phyloP scores from a whole-genome alignment of 768 basidiomycete species.

The Pulveroboletus sp. region DNA sequence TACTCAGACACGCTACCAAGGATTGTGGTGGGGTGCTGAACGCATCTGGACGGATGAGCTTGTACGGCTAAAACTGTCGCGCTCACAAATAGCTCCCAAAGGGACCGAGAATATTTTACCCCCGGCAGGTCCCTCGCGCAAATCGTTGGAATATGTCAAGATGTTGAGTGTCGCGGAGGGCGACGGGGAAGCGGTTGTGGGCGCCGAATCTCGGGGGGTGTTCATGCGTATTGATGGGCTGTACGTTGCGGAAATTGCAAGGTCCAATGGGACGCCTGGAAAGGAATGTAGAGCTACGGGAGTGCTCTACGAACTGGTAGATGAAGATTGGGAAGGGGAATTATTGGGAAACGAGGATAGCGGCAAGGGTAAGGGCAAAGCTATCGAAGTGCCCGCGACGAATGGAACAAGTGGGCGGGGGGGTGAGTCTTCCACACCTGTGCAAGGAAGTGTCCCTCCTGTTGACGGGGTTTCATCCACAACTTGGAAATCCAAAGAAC shows the following conservation, averaged over 20 bases:
- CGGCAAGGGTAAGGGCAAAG: slow-evolving; percentile 34
- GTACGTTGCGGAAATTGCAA: slow-evolving; percentile 55
- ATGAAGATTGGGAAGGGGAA: slow-evolving; percentile 59
- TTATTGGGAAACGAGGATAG: slow-evolving; percentile 25
- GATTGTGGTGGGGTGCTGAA: slow-evolving; percentile 89
- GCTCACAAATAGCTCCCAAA: slow-evolving; percentile 62
- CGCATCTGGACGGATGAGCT: slow-evolving; percentile 87
- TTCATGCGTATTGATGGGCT: slow-evolving; percentile 72
- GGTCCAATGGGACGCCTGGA: slow-evolving; percentile 38
- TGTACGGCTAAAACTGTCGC: slow-evolving; percentile 70
- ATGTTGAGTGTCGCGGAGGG: slow-evolving; percentile 5
- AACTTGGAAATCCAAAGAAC: slow-evolving; percentile 14
- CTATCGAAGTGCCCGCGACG: slow-evolving; percentile 19
- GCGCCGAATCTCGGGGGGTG: slow-evolving; percentile 47
- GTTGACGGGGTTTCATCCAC: slow-evolving; percentile 10
- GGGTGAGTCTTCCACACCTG: not conserved
- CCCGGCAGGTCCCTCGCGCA: slow-evolving; percentile 54
- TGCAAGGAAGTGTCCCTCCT: slow-evolving; percentile 18
- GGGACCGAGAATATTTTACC: slow-evolving; percentile 59
- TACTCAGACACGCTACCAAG: slow-evolving; percentile 65
- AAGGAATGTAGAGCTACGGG: slow-evolving; percentile 69
- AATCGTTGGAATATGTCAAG: slow-evolving; percentile 28
- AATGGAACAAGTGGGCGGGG: slow-evolving; percentile 7
- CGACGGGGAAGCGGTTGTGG: slow-evolving; percentile 13
- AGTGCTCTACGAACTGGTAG: slow-evolving; percentile 75